Evolutionary conservation across 192 early-diverging fungal genomes (phyloP), one percentile per base, ranked within the genome.

Genomic region (Coemansia umbellata): DNA sequence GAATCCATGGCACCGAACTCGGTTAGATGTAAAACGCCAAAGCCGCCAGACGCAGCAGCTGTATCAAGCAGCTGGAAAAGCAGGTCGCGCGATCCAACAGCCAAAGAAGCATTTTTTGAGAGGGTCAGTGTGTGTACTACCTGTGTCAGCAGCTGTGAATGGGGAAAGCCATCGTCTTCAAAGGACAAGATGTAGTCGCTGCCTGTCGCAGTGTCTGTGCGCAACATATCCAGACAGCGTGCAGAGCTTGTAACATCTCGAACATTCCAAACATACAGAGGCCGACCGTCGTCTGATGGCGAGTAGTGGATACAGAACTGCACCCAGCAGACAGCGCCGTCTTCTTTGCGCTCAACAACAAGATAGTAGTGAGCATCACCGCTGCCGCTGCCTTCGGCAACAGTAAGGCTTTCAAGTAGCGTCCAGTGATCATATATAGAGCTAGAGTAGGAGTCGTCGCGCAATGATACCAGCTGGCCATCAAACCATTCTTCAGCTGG

Each of bases 151-250:
- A 68, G 43, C 13, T 47, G 6, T 27, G 60, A 63, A 39, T 67
- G 59, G n/a, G 72, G 72, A 26, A 62, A 56, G 24, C 72, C 72
- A 50, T 74, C 72, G 37, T 58, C 59, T 27, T 74, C 72, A 9
- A 74, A 53, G 5, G 72, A 68, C 35, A 74, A 37, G 22, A 43
- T 59, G 48, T 63, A 68, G 2, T 67, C 64, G 30, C 31, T 47
- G 21, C 47, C 49, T 4, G 47, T 54, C 5, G 41, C 27, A 15
- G 43, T 28, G 24, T 22, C 24, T 45, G 24, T 24, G 21, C 53
- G 45, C 27, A 51, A 53, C 60, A 59, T 55, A 23, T 64, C 66
- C 7, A 74, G 56, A 37, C 72, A 74, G 9, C 72, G 59, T 5
- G 63, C 39, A 8, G 65, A 32, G 30, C 56, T 50, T 15, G 65